Evolutionary conservation across 2,329 filamentous ascomycete genomes (phyloP).

Genomic region (Sporothrix dimorphospora): DNA sequence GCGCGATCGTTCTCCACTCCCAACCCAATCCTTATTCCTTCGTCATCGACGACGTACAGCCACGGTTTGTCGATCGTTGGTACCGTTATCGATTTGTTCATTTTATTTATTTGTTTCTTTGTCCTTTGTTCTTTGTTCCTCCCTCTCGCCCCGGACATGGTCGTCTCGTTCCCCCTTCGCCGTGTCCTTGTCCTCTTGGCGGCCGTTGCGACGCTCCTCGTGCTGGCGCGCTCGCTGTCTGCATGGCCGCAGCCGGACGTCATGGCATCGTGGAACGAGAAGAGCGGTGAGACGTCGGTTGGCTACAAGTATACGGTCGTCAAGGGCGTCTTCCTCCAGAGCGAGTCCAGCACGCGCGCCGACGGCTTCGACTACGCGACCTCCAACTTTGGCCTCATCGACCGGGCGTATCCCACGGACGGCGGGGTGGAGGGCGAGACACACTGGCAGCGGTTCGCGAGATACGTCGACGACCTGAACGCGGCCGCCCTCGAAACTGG

Average conservation of each 20-base stretch:
- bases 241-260: background rate
- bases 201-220: background rate
- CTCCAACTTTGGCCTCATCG: conserved; percentile 21
- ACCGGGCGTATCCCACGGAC: conserved; percentile 23
- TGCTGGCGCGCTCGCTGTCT: background rate
- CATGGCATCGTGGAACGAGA: background rate
- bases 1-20: background rate
- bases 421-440: background rate
- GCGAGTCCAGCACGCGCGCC: conserved; percentile 22
- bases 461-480: conserved; percentile 21
- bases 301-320: conserved; percentile 5
- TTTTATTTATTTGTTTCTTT: too few relatives aligned
- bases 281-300: too few relatives aligned
- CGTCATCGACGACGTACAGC: background rate
- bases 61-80: background rate
- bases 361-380: conserved; percentile 23
- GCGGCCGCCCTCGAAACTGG: background rate
- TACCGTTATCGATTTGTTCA: too few relatives aligned
- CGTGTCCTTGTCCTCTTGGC: background rate
- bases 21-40: background rate
- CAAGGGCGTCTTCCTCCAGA: conserved; percentile 22
- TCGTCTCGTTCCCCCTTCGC: conserved; percentile 1
- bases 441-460: conserved; percentile 22
- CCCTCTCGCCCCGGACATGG: background rate
- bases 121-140: background rate